Percentiles rank a stretch among this genome's conserved stretches.
phyloP scores from a whole-genome alignment of 768 basidiomycete species.

The Auriculariales sp. region DNA sequence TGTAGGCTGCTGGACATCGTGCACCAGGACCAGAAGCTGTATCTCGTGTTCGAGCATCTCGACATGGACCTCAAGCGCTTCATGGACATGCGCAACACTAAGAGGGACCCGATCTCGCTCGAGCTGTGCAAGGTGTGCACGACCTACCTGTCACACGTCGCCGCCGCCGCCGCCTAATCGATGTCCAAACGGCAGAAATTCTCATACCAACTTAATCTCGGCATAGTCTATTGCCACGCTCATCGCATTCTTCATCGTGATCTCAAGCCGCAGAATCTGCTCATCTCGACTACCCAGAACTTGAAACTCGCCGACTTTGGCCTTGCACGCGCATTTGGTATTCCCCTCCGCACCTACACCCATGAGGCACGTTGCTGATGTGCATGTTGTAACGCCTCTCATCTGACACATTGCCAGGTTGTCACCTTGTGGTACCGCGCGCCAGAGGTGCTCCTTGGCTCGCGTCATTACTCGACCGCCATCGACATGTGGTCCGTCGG shows the following conservation, averaged over 20 bases:
- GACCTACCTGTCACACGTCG: background rate
- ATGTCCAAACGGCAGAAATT: conserved; percentile 58
- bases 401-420: conserved; percentile 41
- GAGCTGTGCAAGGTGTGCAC: conserved; percentile 66
- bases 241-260: conserved; percentile 92
- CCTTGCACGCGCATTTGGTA: conserved; percentile 90
- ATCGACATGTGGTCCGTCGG: conserved; percentile 99
- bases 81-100: conserved; percentile 76
- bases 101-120: conserved; percentile 56
- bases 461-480: conserved; percentile 90
- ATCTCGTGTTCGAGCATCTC: conserved; percentile 94
- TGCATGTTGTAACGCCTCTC: background rate
- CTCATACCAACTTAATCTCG: conserved; percentile 82
- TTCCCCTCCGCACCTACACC: conserved; percentile 94
- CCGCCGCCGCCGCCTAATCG: background rate
- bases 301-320: conserved; percentile 96
- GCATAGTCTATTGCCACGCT: conserved; percentile 86
- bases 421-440: conserved; percentile 99
- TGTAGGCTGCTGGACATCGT: conserved; percentile 86
- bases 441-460: conserved; percentile 91
- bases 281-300: conserved; percentile 80
- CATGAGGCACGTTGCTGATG: conserved; percentile 56
- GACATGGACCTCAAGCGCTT: conserved; percentile 94
- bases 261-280: conserved; percentile 88
- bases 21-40: conserved; percentile 91